Evolutionary conservation across 202 grass and related monocot genomes (phyloP), one percentile per base, ranked within the genome.

Genomic region (Elaeis oleifera): DNA sequence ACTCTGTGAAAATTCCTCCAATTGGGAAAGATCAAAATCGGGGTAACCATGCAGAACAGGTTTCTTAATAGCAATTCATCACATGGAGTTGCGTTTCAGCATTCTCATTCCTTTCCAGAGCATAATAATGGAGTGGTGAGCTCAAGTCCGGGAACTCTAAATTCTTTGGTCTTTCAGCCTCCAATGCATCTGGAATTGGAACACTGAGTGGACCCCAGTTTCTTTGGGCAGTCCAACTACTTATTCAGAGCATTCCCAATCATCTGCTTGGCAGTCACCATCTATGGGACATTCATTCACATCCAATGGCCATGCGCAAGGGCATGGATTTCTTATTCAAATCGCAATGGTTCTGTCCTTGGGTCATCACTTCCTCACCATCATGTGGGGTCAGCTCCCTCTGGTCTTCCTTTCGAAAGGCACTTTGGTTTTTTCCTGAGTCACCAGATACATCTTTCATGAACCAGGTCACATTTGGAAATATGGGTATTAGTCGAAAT

Each of bases 161-260:
- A 22, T 49, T 73, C 70, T 55, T 73, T 61, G 70, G 27, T 24
- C 59, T 59, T 17, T 63, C 58, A 18, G 62, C 26, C 44, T 53
- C 70, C 16, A 55, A 36, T 54, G 26, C 28, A 16, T 63, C 70
- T 44, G 51, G 59, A 16, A 59, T 63, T 62, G 70, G 70, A 26
- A 90, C 81, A 49, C 72, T 99, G 75, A 87, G 75, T 49, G 95
- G 94, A 18, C 83, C 83, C 3, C 88, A 99, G 25, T 99, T 99
- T 89, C 78, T 99, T 18, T 99, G 95, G 95, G 88, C n/a, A 99
- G 85, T 78, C 83, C 83, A 23, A 84, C 81, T 70, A 72, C 79
- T 23, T 89, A 92, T 70, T 76, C 77, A 19, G 94, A 97, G 54
- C 82, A 79, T 75, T 78, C 85, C 23, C 83, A 90, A 26, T 84